Evolutionary conservation across 106 monocot genomes (phyloP).

Genomic region (Dendrobium officinale): DNA sequence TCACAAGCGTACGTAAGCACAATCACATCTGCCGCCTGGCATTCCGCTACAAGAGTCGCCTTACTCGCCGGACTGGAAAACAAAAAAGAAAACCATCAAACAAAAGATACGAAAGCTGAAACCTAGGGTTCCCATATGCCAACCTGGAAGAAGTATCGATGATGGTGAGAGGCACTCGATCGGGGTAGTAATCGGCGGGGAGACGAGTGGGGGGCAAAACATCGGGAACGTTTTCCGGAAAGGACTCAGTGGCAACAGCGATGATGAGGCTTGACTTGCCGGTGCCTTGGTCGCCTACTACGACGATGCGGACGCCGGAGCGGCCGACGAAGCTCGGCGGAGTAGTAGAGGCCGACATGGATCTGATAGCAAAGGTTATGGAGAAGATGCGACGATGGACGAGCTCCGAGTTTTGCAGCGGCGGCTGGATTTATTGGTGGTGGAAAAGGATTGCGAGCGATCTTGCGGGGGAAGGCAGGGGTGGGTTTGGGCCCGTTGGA

Average conservation of each 20-base stretch:
- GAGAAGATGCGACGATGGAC: neutral
- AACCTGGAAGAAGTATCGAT: constrained; percentile 82
- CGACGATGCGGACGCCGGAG: constrained; percentile 67
- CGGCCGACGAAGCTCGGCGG: constrained; percentile 29
- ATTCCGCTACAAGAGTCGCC: constrained; percentile 53
- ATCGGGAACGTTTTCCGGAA: constrained; percentile 64
- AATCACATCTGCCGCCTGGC: constrained; percentile 65
- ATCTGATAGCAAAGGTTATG: neutral
- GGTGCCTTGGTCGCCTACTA: constrained; percentile 65
- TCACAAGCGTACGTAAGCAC: constrained; percentile 94
- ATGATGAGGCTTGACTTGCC: constrained; percentile 94
- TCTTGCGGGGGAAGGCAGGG: neutral
- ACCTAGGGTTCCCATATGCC: constrained; percentile 8
- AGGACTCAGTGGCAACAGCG: constrained; percentile 71
- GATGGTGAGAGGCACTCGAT: constrained; percentile 90
- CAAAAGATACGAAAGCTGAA: neutral
- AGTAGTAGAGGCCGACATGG: constrained; percentile 3
- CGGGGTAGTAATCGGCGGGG: constrained; percentile 84
- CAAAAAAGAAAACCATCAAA: neutral
- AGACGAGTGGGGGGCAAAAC: constrained; percentile 76
- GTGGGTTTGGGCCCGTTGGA: neutral
- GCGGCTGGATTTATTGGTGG: neutral
- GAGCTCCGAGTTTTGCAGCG: neutral
- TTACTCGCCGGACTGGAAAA: constrained; percentile 54
- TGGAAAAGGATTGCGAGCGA: neutral